Base-by-base conservation (phyloP, 2,329 filamentous ascomycete species). In the Saccharata proteae region DNA sequence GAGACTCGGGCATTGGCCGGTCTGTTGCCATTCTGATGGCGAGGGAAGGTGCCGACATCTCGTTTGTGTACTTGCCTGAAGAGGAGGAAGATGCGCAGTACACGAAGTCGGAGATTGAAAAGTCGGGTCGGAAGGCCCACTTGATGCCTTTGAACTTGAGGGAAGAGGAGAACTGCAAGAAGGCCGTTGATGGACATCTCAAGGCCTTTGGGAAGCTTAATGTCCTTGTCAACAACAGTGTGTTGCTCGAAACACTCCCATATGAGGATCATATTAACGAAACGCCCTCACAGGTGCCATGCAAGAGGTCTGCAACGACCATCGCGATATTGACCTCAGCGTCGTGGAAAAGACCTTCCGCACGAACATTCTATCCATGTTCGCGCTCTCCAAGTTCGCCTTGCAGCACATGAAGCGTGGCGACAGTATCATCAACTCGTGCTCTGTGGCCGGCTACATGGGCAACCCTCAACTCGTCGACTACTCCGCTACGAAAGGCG, bases 401-500 rank as follows among this genome's bases (percentile, higher is more conserved):
- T 29, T 36, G 16, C 34, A 32, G 47, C 29, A 35, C 32, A 31
- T 35, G 32, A 32, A 29, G 31, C 28, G 31, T 10, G 36, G 36
- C 28, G 26, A 27, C 12, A 65, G 61, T 3, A 73, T 74, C 40
- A 68, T 74, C 49, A 74, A 74, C 49, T 64, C 62, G 2, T 62
- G 65, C 1, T 71, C 67, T 0, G 58, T 65, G 0, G 62, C 65
- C n/a, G 61, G 64, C 2, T 73, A 71, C 49, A 58, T 66, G 34
- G 69, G 70, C 1, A 67, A 46, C 36, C 43, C 46, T 3, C 36
- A 42, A 12, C 36, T 41, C 12, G 47, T 73, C 2, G 71, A 74
- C 44, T 74, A 74, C 40, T 56, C 64, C 3, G 52, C 67, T 7
- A 73, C 68, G 5, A 75, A 76, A 43, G 70, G 67, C 5, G 69